Percentiles rank a stretch among this genome's conserved stretches.
phyloP scores from a whole-genome alignment of 1,284 basidiomycete genomes.

The Leccinum subspadiceum region DNA sequence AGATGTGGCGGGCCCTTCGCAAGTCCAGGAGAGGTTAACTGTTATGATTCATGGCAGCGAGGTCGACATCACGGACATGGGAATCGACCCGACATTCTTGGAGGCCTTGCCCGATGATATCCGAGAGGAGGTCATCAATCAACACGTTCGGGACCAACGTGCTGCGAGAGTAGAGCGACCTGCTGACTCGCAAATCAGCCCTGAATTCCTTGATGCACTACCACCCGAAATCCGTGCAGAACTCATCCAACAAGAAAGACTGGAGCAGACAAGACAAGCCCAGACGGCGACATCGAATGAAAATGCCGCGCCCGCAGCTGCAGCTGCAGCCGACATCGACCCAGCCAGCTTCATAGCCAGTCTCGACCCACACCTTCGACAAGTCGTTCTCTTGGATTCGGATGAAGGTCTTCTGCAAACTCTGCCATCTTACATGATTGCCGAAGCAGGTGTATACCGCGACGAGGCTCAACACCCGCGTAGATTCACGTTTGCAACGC shows the following conservation, averaged over 20 bases:
- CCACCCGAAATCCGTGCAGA: conserved; percentile 96
- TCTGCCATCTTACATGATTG: conserved; percentile 79
- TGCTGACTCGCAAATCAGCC: conserved; percentile 84
- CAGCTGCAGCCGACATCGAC: conserved; percentile 66
- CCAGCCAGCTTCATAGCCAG: conserved; percentile 86
- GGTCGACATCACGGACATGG: conserved; percentile 99
- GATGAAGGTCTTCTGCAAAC: conserved; percentile 81
- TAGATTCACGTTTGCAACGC: conserved; percentile 36
- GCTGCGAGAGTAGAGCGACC: conserved; percentile 71
- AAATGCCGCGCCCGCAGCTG: conserved; percentile 40
- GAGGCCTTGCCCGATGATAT: conserved; percentile 98
- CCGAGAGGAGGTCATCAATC: conserved; percentile 97
- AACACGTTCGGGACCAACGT: conserved; percentile 91
- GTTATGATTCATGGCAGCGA: conserved; percentile 88
- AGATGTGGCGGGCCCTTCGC: conserved; percentile 35
- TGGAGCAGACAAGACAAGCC: conserved; percentile 72
- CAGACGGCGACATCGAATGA: conserved; percentile 44
- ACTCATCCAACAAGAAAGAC: conserved; percentile 91
- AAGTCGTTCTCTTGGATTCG: conserved; percentile 84
- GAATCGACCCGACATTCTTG: conserved; percentile 97
- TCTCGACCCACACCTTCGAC: conserved; percentile 80
- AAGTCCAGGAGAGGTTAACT: conserved; percentile 59
- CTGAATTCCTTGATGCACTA: conserved; percentile 94
- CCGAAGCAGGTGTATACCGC: conserved; percentile 72
- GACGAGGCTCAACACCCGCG: conserved; percentile 44